These are phyloP conservation scores for Spencermartinsiella europaea DNA, from an alignment of 805 yeast species.

Conservation along the genomic window DNA sequence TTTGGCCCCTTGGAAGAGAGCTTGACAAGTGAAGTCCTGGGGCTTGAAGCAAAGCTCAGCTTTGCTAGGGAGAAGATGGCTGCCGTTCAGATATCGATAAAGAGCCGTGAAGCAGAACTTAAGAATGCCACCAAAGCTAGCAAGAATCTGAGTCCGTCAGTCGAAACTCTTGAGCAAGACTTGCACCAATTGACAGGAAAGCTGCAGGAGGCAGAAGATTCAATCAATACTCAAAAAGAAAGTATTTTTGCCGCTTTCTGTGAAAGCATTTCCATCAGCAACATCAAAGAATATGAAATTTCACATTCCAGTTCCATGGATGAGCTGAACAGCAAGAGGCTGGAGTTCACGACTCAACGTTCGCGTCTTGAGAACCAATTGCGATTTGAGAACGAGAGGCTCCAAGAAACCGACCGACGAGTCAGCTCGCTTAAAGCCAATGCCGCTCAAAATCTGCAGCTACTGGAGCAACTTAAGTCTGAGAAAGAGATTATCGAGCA, in stretches of 20 bases:
- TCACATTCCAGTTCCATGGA: conserved; percentile 45
- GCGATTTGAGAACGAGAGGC: conserved; percentile 58
- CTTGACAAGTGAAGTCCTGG: conserved; percentile 50
- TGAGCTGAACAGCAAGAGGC: conserved; percentile 30
- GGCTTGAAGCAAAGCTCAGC: conserved; percentile 36
- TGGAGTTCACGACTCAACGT: conserved; percentile 57
- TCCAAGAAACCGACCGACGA: conserved; percentile 46
- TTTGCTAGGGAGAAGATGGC: conserved; percentile 29
- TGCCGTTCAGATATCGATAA: conserved; percentile 25
- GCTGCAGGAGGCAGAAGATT: conserved; percentile 2
- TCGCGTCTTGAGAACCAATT: conserved; percentile 56
- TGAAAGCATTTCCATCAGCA: conserved; percentile 44
- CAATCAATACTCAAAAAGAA: conserved; percentile 22
- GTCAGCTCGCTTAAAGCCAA: conserved; percentile 31
- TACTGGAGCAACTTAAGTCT: conserved; percentile 33
- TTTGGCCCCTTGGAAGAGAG: conserved; percentile 46
- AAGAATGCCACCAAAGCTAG: conserved; percentile 11
- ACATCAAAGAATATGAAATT: conserved; percentile 64
- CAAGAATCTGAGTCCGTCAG: conserved; percentile 44
- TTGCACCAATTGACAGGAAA: conserved; percentile 4
- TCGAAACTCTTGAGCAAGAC: conserved; percentile 22
- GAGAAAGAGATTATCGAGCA: conserved; percentile 41
- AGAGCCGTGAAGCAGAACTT: conserved; percentile 28
- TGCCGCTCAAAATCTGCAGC: conserved; percentile 37
- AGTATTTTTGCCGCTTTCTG: conserved; percentile 47